Percentiles rank a stretch among this genome's conserved stretches.
Conservation (phyloP, 2,329 filamentous ascomycete genomes). For the Colletotrichum horii region DNA sequence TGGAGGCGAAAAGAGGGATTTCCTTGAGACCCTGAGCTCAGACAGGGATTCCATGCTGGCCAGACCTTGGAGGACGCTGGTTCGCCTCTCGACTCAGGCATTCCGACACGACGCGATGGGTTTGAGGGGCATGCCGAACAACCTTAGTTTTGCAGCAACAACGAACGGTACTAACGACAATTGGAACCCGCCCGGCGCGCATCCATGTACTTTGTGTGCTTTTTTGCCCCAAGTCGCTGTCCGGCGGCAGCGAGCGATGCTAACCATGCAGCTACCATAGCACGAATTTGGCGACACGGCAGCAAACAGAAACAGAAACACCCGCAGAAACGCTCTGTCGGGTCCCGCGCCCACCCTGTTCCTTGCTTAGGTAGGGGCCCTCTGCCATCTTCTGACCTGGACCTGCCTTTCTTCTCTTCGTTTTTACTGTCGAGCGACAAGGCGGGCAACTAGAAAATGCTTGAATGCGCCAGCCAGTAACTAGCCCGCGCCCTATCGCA, state of each 20-base stretch:
- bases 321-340: background rate
- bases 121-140: slow-evolving; percentile 4
- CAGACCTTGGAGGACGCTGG: background rate
- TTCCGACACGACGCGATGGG: slow-evolving; percentile 4
- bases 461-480: background rate
- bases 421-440: background rate
- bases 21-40: background rate
- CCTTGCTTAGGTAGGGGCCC: background rate
- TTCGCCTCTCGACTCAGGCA: slow-evolving; percentile 9
- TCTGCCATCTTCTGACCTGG: background rate
- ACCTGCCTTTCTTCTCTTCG: background rate
- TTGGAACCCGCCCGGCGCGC: background rate
- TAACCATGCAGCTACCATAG: background rate
- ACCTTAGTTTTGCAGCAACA: background rate
- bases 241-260: background rate
- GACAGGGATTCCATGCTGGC: background rate
- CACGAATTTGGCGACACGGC: background rate
- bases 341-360: slow-evolving; percentile 1
- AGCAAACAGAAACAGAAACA: slow-evolving; percentile 3
- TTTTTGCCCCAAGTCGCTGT: background rate
- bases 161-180: background rate
- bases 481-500: background rate
- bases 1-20: background rate
- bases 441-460: background rate
- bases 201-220: background rate